Evolutionary conservation across 768 basidiomycete species (phyloP).

Genomic region (Podaxis sp.): DNA sequence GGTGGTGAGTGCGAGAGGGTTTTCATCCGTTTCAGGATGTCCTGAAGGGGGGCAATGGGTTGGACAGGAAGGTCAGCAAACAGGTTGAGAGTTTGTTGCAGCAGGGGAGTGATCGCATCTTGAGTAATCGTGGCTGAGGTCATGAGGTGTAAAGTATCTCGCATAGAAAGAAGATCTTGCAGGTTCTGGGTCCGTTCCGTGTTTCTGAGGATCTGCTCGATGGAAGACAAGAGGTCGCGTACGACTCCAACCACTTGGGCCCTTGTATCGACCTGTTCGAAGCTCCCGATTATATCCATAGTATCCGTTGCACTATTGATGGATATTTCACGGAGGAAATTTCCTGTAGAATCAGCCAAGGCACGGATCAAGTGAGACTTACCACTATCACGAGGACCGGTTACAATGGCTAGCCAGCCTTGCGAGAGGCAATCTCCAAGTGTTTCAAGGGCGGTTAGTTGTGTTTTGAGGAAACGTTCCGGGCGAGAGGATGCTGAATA

Average conservation of each 20-base stretch:
- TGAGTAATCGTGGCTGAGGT: constrained; percentile 10
- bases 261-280: constrained; percentile 82
- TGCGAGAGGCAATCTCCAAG: constrained; percentile 70
- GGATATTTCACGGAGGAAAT: constrained; percentile 64
- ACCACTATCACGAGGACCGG: constrained; percentile 69
- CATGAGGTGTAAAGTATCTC: constrained; percentile 14
- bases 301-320: constrained; percentile 90
- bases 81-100: constrained; percentile 9
- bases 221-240: constrained; percentile 36
- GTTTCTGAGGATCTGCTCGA: constrained; percentile 36
- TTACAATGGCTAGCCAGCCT: constrained; percentile 88
- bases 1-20: background rate
- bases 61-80: constrained; percentile 14
- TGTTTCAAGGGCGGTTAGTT: constrained; percentile 69
- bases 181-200: background rate
- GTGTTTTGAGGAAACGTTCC: constrained; percentile 55
- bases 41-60: background rate
- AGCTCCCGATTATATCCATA: constrained; percentile 91
- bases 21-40: background rate
- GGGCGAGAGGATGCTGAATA: constrained; percentile 34
- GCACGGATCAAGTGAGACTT: constrained; percentile 76
- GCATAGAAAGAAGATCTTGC: constrained; percentile 5
- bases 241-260: constrained; percentile 37
- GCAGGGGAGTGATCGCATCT: constrained; percentile 3
- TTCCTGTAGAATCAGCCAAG: constrained; percentile 71